These are phyloP conservation scores for Samsoniella hepiali DNA, from an alignment of 2,329 filamentous ascomycete genomes.

Conservation along the genomic window DNA sequence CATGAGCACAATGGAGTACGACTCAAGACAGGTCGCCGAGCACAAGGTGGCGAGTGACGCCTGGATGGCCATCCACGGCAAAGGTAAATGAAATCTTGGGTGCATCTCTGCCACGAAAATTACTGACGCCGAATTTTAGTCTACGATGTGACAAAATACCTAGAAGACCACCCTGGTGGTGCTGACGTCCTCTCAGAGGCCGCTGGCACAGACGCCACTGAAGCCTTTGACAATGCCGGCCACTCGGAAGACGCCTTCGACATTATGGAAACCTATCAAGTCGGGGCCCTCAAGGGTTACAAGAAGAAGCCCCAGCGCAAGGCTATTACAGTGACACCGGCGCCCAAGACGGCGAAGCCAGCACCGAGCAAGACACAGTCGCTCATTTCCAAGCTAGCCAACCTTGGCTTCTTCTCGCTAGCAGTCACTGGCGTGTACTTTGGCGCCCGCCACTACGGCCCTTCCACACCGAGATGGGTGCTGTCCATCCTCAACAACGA, in stretches of 20 bases:
- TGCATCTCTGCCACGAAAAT: no score
- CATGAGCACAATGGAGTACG: constrained; percentile 23
- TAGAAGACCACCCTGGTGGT: constrained; percentile 66
- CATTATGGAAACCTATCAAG: constrained; percentile 36
- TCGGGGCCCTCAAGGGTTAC: constrained; percentile 38
- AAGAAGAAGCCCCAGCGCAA: constrained; percentile 19
- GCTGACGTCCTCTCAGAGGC: constrained; percentile 75
- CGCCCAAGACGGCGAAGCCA: neutral
- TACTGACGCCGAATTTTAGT: constrained; percentile 27
- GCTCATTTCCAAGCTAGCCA: constrained; percentile 18
- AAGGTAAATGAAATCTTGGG: constrained; percentile 35
- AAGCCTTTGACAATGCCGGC: constrained; percentile 79
- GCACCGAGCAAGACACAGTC: neutral
- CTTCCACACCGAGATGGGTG: constrained; percentile 5
- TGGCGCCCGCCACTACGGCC: constrained; percentile 20
- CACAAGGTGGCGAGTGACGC: constrained; percentile 48
- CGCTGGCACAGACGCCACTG: constrained; percentile 72
- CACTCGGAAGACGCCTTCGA: constrained; percentile 64
- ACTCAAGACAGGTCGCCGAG: constrained; percentile 42
- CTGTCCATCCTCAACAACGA: constrained; percentile 16
- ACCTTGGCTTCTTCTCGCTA: constrained; percentile 23
- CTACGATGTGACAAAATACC: constrained; percentile 56
- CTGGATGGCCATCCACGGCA: constrained; percentile 55
- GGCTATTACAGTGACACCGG: neutral
- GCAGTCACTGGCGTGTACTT: constrained; percentile 25